A percentile compares a stretch with the other conserved stretches of the same genome.
These are phyloP conservation scores for Colletotrichum lentis DNA, from an alignment of 2,329 filamentous ascomycete genomes.

Conservation along the genomic window DNA sequence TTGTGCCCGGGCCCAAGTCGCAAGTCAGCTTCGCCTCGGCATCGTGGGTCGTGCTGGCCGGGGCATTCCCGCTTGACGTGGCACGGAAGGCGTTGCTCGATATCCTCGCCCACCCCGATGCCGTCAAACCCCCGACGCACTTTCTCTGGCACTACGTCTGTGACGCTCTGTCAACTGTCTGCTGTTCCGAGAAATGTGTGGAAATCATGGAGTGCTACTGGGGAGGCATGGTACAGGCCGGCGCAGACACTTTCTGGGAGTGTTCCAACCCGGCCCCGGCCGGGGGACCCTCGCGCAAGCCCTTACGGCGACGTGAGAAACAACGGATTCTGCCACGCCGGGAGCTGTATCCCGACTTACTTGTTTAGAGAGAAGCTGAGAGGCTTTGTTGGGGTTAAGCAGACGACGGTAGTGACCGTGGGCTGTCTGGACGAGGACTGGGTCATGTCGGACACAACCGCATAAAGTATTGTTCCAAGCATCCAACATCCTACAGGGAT, in stretches of 20 bases:
- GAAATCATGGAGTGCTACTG: conserved; percentile 46
- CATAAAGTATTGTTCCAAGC: neutral
- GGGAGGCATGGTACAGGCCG: conserved; percentile 46
- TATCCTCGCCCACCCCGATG: conserved; percentile 40
- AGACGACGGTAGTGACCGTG: conserved; percentile 2
- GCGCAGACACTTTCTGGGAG: conserved; percentile 48
- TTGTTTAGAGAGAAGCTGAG: conserved; percentile 40
- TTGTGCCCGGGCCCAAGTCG: conserved; percentile 42
- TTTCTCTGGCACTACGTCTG: conserved; percentile 46
- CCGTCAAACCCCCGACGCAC: conserved; percentile 45
- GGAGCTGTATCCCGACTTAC: conserved; percentile 47
- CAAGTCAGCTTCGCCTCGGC: conserved; percentile 46
- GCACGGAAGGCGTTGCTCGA: conserved; percentile 41
- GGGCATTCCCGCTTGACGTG: conserved; percentile 38
- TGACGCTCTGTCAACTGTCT: conserved; percentile 43
- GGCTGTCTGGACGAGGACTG: conserved; percentile 22
- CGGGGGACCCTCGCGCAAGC: conserved; percentile 43
- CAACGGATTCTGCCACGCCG: conserved; percentile 48
- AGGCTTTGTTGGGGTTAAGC: conserved; percentile 12
- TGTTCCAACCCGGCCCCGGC: conserved; percentile 43
- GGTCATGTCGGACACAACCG: conserved; percentile 3
- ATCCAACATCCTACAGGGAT: too few relatives aligned
- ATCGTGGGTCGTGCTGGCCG: conserved; percentile 46
- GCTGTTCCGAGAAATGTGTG: conserved; percentile 42
- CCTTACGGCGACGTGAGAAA: conserved; percentile 46